Percentiles rank a stretch among this genome's conserved stretches.
Evolutionary conservation across 2,329 filamentous ascomycete genomes (phyloP).

Genomic region (Trichoderma arundinaceum): DNA sequence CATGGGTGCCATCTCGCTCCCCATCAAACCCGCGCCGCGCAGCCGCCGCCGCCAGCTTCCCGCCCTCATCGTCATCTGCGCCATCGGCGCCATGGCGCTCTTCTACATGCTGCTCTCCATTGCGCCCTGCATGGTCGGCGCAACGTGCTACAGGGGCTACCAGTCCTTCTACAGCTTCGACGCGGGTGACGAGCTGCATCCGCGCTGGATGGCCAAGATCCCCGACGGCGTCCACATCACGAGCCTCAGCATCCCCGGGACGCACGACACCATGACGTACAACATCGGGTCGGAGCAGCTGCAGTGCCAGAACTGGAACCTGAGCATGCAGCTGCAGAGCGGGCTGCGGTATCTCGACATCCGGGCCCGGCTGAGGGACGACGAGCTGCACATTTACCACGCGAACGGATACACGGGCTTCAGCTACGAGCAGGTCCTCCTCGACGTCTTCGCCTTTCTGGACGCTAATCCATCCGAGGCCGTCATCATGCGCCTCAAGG

Average conservation of each 20-base stretch:
- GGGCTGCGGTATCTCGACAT: conserved; percentile 59
- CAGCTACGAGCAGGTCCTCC: conserved; percentile 51
- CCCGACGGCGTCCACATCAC: conserved; percentile 51
- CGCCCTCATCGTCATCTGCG: conserved; percentile 7
- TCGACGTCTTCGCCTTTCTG: conserved; percentile 54
- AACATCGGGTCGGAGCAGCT: conserved; percentile 44
- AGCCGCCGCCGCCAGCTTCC: conserved; percentile 22
- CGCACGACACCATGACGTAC: conserved; percentile 60
- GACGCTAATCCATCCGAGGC: conserved; percentile 52
- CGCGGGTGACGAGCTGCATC: conserved; percentile 40
- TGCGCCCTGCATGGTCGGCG: conserved; percentile 40
- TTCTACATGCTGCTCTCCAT: conserved; percentile 40
- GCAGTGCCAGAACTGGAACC: conserved; percentile 56
- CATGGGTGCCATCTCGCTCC: conserved; percentile 18
- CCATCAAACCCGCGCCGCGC: not conserved
- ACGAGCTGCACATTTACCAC: conserved; percentile 56
- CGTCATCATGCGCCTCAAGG: conserved; percentile 58
- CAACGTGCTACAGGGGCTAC: conserved; percentile 42
- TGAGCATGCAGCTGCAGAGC: conserved; percentile 51
- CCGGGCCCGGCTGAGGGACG: conserved; percentile 51
- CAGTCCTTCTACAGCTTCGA: conserved; percentile 51
- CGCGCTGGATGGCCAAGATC: conserved; percentile 52
- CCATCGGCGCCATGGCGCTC: conserved; percentile 38
- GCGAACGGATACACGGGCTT: conserved; percentile 53
- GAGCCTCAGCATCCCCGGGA: conserved; percentile 57